Evolutionary conservation across 2,329 filamentous ascomycete species (phyloP).

Genomic region (Phoma sp.): DNA sequence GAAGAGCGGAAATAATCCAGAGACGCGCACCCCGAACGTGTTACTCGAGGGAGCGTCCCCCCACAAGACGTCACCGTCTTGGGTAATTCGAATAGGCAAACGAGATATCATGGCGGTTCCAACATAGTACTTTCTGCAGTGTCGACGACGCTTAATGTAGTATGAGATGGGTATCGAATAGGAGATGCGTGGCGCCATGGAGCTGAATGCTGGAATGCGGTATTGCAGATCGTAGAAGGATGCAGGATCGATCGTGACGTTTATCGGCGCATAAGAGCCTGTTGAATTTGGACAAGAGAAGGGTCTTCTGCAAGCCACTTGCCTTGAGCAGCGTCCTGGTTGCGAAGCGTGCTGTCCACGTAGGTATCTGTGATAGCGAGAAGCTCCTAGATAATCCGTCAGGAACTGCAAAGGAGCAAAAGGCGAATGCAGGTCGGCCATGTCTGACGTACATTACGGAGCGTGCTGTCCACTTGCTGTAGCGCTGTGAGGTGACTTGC

Average conservation of each 20-base stretch:
- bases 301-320: slow-evolving; percentile 69
- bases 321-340: slow-evolving; percentile 61
- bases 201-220: slow-evolving; percentile 17
- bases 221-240: slow-evolving; percentile 8
- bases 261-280: slow-evolving; percentile 43
- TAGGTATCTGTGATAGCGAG: slow-evolving; percentile 62
- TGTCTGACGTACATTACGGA: slow-evolving; percentile 54
- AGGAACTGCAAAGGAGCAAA: slow-evolving; percentile 10
- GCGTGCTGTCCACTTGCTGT: slow-evolving; percentile 54
- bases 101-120: neutral
- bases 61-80: slow-evolving; percentile 7
- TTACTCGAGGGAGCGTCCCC: slow-evolving; percentile 7
- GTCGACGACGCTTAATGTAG: slow-evolving; percentile 17
- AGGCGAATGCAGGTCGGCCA: neutral
- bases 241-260: slow-evolving; percentile 5
- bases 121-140: neutral
- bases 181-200: slow-evolving; percentile 16
- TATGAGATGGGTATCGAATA: slow-evolving; percentile 28
- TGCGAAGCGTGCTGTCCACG: slow-evolving; percentile 61
- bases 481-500: slow-evolving; percentile 56
- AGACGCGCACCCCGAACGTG: slow-evolving; percentile 9
- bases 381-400: slow-evolving; percentile 56
- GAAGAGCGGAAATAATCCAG: slow-evolving; percentile 1
- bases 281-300: slow-evolving; percentile 57
- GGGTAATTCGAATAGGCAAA: slow-evolving; percentile 8